Percentiles rank a stretch among this genome's conserved stretches.
Evolutionary conservation across 2,329 filamentous ascomycete genomes (phyloP).

Genomic region (Penicillium thymicola): DNA sequence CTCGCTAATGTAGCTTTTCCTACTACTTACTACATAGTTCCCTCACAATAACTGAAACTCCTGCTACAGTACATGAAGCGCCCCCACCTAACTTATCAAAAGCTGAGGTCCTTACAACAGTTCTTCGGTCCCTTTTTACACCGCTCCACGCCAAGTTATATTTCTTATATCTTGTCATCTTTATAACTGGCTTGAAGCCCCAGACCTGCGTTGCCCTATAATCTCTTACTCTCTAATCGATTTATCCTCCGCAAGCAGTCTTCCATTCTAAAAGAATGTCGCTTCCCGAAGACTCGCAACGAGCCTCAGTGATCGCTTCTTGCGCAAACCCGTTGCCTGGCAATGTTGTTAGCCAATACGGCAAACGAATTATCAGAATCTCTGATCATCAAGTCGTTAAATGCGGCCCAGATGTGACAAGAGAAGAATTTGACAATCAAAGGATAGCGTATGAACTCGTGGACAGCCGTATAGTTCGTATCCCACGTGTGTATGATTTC

Average conservation of each 20-base stretch:
- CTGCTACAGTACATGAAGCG: too few relatives aligned
- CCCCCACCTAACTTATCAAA: too few relatives aligned
- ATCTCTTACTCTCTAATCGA: background rate
- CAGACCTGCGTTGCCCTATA: background rate
- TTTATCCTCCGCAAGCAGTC: too few relatives aligned
- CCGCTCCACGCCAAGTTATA: too few relatives aligned
- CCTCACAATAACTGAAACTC: too few relatives aligned
- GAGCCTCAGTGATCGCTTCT: constrained; percentile 8
- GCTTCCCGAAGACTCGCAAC: background rate
- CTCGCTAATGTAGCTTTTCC: too few relatives aligned
- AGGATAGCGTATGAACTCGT: constrained; percentile 14
- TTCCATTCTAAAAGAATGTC: background rate
- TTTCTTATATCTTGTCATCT: background rate
- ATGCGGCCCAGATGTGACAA: constrained; percentile 11
- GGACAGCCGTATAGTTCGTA: constrained; percentile 12
- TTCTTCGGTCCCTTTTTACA: too few relatives aligned
- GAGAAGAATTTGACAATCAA: constrained; percentile 13
- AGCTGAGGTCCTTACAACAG: too few relatives aligned
- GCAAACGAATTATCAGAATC: constrained; percentile 14
- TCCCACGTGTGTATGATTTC: constrained; percentile 17
- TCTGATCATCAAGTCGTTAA: constrained; percentile 16
- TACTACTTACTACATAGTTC: too few relatives aligned
- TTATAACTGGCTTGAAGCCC: background rate
- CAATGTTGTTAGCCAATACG: constrained; percentile 7
- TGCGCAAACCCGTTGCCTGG: constrained; percentile 7